These are phyloP conservation scores for Mentha longifolia DNA, from an alignment of 257 asterid genomes.

Conservation along the genomic window DNA sequence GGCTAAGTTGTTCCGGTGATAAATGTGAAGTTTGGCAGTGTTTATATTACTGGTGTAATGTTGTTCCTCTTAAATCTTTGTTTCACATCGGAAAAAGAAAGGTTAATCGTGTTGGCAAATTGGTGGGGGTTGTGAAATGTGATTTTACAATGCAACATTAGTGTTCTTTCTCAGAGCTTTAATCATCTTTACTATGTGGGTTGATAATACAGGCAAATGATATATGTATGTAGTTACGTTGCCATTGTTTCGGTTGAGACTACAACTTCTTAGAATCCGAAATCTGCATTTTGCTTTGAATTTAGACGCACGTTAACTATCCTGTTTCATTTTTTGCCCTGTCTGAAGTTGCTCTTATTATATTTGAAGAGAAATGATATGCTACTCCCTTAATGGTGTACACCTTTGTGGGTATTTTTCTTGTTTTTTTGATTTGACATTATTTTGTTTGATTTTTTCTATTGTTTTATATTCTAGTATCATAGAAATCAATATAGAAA, in stretches of 20 bases:
- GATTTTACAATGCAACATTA: constrained; percentile 21
- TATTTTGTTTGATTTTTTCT: too few relatives aligned
- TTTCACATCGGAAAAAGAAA: constrained; percentile 21
- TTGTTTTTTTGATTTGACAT: too few relatives aligned
- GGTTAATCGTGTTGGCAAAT: constrained; percentile 3
- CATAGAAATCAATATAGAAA: too few relatives aligned
- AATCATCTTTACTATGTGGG: background rate
- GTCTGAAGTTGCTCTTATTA: too few relatives aligned
- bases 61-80: constrained; percentile 29
- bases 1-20: constrained; percentile 29
- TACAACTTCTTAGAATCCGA: background rate
- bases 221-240: background rate
- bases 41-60: constrained; percentile 36
- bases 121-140: constrained; percentile 1
- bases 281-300: background rate
- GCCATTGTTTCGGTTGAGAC: background rate
- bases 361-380: too few relatives aligned
- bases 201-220: background rate
- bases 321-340: too few relatives aligned
- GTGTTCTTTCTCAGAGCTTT: constrained; percentile 3
- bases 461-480: too few relatives aligned
- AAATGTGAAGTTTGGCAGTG: constrained; percentile 30
- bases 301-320: too few relatives aligned
- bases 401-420: too few relatives aligned
- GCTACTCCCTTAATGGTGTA: too few relatives aligned